Percentiles rank a stretch among this genome's conserved stretches.
Evolutionary conservation across 1,284 basidiomycete species (phyloP).

Genomic region (Trametes polyzona): DNA sequence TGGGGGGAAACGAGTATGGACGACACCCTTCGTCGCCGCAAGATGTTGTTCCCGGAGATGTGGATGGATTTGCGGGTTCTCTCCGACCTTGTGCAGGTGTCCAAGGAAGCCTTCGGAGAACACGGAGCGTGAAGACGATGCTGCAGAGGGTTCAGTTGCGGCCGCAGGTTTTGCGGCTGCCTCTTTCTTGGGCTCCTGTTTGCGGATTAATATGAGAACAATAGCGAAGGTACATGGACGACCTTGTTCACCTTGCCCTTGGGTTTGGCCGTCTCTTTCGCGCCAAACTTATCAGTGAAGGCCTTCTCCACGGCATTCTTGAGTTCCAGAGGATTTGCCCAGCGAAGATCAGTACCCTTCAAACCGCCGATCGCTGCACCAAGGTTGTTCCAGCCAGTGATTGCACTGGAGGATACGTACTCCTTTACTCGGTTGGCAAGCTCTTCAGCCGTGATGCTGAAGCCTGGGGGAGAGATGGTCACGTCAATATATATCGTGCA

Average conservation of each 20-base stretch:
- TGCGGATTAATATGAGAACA: background rate
- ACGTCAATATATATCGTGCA: background rate
- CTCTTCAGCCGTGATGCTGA: slow-evolving; percentile 76
- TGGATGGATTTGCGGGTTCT: slow-evolving; percentile 87
- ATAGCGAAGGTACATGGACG: background rate
- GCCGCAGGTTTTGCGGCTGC: slow-evolving; percentile 36
- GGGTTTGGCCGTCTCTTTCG: slow-evolving; percentile 70
- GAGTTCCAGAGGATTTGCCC: slow-evolving; percentile 90
- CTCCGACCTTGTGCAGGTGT: slow-evolving; percentile 91
- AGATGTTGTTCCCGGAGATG: slow-evolving; percentile 85
- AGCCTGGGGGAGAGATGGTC: slow-evolving; percentile 54
- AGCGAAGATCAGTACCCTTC: slow-evolving; percentile 75
- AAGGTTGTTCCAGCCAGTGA: slow-evolving; percentile 77
- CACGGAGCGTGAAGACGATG: slow-evolving; percentile 63
- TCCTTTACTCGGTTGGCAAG: slow-evolving; percentile 63
- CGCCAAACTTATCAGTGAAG: slow-evolving; percentile 80
- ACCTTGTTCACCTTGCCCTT: slow-evolving; percentile 65
- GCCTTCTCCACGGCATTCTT: slow-evolving; percentile 86
- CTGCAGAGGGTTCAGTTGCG: slow-evolving; percentile 39
- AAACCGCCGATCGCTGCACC: slow-evolving; percentile 74
- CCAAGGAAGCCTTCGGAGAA: slow-evolving; percentile 97
- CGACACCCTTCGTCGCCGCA: slow-evolving; percentile 78
- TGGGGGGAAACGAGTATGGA: slow-evolving; percentile 97
- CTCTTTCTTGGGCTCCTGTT: slow-evolving; percentile 62
- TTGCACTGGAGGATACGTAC: slow-evolving; percentile 61